Evolutionary conservation across 306 rosid species (phyloP), one percentile per base, ranked within the genome.

Genomic region (Glycyrrhiza uralensis): DNA sequence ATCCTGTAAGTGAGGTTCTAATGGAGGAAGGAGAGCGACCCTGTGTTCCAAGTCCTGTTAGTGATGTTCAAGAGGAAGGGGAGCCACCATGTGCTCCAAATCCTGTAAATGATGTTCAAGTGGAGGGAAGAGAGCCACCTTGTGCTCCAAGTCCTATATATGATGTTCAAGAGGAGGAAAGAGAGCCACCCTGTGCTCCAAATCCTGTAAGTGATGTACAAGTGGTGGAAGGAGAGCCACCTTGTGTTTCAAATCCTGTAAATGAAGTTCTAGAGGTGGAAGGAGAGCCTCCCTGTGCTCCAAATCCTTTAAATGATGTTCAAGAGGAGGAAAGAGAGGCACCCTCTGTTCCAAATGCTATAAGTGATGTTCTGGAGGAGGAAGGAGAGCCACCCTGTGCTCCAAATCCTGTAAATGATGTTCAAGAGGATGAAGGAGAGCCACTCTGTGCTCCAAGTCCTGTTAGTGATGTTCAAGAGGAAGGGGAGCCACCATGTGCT

Each of bases 191-290:
- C 1, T 33, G 45, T 45, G 38, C 19, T 46, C 86, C 87, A 3
- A 70, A 82, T 65, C 54, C 84, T 67, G 76, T 88, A 59, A 80
- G 81, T 69, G n/a, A n/a, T n/a, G n/a, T n/a, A n/a, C n/a, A n/a
- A n/a, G n/a, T n/a, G 33, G 94, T 88, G 73, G 90, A 88, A 61
- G 85, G 29, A 10, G 89, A 85, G 49, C 87, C 82, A 32, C 70
- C 57, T 1, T 33, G 45, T 45, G 38, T 24, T 46, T 85, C 87
- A 3, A 70, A 82, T 65, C 54, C 84, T 67, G 76, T 88, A 59
- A 80, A 83, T 69, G n/a, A n/a, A n/a, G n/a, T n/a, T n/a, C n/a
- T n/a, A n/a, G 96, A 90, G 33, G 94, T 88, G 73, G 90, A 88
- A 61, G 85, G 29, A 10, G 89, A 85, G 49, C 87, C 82, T 26